phyloP scores from a whole-genome alignment of 768 basidiomycete species.

The Favolaschia claudopus region DNA sequence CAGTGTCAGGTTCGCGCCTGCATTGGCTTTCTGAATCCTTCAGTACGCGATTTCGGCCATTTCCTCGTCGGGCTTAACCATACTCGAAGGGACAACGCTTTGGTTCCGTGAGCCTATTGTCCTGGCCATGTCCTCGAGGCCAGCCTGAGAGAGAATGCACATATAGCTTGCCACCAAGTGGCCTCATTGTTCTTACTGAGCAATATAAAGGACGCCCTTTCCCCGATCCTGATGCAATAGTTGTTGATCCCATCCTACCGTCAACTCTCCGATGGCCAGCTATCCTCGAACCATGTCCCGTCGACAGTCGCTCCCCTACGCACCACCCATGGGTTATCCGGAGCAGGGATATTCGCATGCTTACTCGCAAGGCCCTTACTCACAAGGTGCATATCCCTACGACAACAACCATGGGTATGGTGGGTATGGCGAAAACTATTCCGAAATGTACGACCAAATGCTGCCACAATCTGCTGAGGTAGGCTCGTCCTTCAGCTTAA shows the following conservation, averaged over 20 bases:
- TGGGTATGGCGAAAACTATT: constrained; percentile 41
- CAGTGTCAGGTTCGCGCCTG: too few relatives aligned
- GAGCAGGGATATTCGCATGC: constrained; percentile 20
- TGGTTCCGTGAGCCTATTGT: constrained; percentile 21
- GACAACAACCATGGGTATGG: too few relatives aligned
- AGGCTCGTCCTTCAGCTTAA: constrained; percentile 21
- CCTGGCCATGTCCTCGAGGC: constrained; percentile 30
- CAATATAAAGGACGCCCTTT: constrained; percentile 12
- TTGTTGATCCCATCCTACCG: neutral
- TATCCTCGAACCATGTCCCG: constrained; percentile 28
- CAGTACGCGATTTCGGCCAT: neutral
- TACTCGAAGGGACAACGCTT: constrained; percentile 11
- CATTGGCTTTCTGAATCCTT: neutral
- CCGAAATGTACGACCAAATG: constrained; percentile 51
- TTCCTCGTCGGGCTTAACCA: neutral
- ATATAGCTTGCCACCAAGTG: neutral
- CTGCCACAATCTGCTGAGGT: constrained; percentile 46
- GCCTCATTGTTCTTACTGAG: constrained; percentile 25
- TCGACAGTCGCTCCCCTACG: constrained; percentile 36
- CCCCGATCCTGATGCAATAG: neutral
- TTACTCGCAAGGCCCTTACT: constrained; percentile 14
- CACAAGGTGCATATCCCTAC: constrained; percentile 34
- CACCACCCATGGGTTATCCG: constrained; percentile 13
- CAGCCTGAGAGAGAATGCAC: constrained; percentile 22
- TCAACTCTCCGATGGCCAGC: constrained; percentile 15